Base-by-base conservation (phyloP, 2,329 filamentous ascomycete species). In the Hypoxylon sp. region DNA sequence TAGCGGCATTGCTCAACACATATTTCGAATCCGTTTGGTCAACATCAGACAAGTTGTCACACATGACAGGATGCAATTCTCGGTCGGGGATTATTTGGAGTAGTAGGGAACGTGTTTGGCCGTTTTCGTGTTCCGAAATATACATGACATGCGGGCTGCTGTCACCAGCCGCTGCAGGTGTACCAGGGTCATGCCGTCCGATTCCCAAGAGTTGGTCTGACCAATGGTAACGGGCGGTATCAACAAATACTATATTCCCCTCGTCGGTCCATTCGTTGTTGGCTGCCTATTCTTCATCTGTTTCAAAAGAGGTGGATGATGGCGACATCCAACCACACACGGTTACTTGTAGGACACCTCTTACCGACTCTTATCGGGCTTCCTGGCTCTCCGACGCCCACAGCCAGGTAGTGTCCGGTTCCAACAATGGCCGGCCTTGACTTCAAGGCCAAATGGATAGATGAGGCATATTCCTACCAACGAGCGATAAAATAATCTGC, bases 91-190 rank as follows among this genome's bases (percentile, higher is more conserved):
- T 30, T 2, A 10, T 50, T 20, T 3, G 42, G 30, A 27, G 50
- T 11, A 27, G 50, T 11, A 37, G 31, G n/a, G 4, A n/a, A 33
- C 4, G 10, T 42, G 25, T n/a, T 11, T 31, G 30, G 35, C 61
- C 61, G 61, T 63, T 63, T 63, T 63, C 61, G 61, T 59, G 48
- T 30, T 35, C 35, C 54, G 46, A 37, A n/a, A 48, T 59, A 48
- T 20, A 35, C 13, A 44, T 44, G 17, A 20, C 17, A 44, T 44
- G 40, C 17, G 17, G 40, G 40, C 17, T 17, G 40, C 40, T 44
- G 40, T 44, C 20, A 44, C 40, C n/a, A 44, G 17, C 17, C 40
- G 7, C 40, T 44, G 40, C 40, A 44, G 7, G 11, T 22, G 40
- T 44, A 44, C 20, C 10, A 20, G 17, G 40, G 40, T 13, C 33